Evolutionary conservation across 2,329 filamentous ascomycete species (phyloP).

Genomic region (Aurifilum marmelostoma): DNA sequence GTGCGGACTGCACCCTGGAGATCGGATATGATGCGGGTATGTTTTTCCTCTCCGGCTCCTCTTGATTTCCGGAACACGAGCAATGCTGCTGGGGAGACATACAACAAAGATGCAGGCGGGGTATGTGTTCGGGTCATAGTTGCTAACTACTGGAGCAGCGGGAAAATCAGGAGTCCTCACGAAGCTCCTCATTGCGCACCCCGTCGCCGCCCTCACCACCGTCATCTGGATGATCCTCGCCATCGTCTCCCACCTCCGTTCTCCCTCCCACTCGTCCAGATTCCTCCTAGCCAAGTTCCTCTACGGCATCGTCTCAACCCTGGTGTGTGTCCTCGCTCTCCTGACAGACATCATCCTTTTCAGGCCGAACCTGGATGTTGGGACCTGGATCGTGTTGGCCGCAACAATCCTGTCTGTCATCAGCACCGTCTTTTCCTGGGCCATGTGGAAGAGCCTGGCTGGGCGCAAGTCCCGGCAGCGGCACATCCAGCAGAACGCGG

Average conservation of each 20-base stretch:
- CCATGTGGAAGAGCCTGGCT: conserved; percentile 90
- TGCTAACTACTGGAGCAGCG: conserved; percentile 1
- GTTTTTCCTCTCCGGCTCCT: conserved; percentile 38
- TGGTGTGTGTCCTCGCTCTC: conserved; percentile 84
- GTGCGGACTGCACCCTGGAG: conserved; percentile 67
- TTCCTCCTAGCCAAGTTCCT: conserved; percentile 87
- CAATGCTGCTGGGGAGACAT: not conserved
- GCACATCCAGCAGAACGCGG: conserved; percentile 88
- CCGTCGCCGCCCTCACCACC: conserved; percentile 83
- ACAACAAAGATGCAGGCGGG: not conserved
- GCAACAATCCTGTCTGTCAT: conserved; percentile 84
- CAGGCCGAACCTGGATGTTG: conserved; percentile 91
- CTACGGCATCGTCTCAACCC: conserved; percentile 80
- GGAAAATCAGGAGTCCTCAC: conserved; percentile 38
- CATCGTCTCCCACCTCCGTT: conserved; percentile 80
- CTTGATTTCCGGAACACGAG: too few species aligned
- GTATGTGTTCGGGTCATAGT: not conserved
- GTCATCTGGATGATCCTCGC: conserved; percentile 84
- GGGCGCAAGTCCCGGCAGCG: conserved; percentile 91
- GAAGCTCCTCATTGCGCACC: conserved; percentile 87
- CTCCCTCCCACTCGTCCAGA: conserved; percentile 84
- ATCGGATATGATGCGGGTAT: conserved; percentile 86
- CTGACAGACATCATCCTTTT: conserved; percentile 93
- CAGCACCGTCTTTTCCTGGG: conserved; percentile 84
- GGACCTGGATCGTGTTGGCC: conserved; percentile 88